Evolutionary conservation across 2,329 filamentous ascomycete species (phyloP).

Genomic region (Aureobasidium leucospermi): DNA sequence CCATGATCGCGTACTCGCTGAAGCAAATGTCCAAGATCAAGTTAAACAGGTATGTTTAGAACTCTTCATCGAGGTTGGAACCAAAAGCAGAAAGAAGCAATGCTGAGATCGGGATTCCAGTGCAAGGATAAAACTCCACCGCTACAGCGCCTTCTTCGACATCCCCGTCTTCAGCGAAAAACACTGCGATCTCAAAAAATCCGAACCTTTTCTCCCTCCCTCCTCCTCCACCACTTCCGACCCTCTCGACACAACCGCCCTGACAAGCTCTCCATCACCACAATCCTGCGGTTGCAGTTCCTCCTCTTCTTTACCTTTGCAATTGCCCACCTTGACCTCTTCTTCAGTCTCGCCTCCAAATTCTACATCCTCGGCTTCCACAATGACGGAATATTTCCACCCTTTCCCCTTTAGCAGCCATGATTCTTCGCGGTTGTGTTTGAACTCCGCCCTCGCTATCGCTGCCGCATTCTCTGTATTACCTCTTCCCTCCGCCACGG

Average conservation of each 20-base stretch:
- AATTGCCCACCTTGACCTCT: neutral
- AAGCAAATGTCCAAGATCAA: conserved; percentile 45
- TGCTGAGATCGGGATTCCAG: conserved; percentile 22
- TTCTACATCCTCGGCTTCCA: neutral
- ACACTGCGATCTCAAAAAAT: conserved; percentile 42
- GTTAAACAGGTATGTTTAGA: conserved; percentile 36
- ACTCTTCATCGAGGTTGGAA: too few species aligned
- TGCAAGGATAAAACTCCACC: conserved; percentile 46
- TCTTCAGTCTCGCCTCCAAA: neutral
- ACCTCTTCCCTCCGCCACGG: conserved; percentile 37
- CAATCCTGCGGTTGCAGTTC: conserved; percentile 13
- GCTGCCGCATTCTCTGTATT: conserved; percentile 39
- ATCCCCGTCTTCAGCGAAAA: conserved; percentile 43
- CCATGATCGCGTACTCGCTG: conserved; percentile 37
- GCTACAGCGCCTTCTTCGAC: conserved; percentile 46
- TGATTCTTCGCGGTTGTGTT: conserved; percentile 43
- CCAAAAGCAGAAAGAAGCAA: too few species aligned
- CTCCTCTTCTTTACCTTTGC: conserved; percentile 9
- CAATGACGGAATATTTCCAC: neutral
- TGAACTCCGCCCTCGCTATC: conserved; percentile 44
- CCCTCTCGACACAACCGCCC: neutral
- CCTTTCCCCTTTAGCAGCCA: conserved; percentile 40
- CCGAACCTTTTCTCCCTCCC: conserved; percentile 18
- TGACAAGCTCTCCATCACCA: neutral
- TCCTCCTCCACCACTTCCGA: neutral